Evolutionary conservation across 164 flowering plant species (phyloP).

Genomic region (Paratinospora sagittata): DNA sequence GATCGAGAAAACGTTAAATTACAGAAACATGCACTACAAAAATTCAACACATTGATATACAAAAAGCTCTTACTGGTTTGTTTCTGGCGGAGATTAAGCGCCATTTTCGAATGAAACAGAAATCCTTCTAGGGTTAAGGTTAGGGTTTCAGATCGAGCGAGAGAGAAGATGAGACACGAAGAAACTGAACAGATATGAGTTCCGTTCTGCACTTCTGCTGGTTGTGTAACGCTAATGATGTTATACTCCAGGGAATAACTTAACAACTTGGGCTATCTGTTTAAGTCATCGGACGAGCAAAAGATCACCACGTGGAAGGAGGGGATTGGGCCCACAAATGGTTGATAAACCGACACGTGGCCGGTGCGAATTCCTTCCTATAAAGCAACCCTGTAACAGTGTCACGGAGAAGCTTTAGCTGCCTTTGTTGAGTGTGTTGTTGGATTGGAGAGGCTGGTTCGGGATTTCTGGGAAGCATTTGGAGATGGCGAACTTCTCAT

Average conservation of each 20-base stretch:
- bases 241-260: background rate
- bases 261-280: background rate
- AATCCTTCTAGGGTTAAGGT: conserved; percentile 3
- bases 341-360: background rate
- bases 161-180: background rate
- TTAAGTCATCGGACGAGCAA: too few relatives aligned
- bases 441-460: too few relatives aligned
- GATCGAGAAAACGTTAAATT: background rate
- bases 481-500: conserved; percentile 29
- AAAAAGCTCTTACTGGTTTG: conserved; percentile 54
- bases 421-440: too few relatives aligned
- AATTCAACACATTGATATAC: background rate
- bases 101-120: conserved; percentile 31
- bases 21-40: background rate
- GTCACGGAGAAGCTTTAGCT: background rate
- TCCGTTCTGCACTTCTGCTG: background rate
- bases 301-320: background rate
- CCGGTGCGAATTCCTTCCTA: background rate
- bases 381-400: background rate
- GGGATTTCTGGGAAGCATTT: background rate
- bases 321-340: background rate
- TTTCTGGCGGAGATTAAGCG: conserved; percentile 86
- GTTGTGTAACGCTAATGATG: background rate
- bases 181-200: background rate
- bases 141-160: background rate